Base-by-base conservation (phyloP, 371 early-diverging fungal species). In the Amoeboaphelidium protococcarum region DNA sequence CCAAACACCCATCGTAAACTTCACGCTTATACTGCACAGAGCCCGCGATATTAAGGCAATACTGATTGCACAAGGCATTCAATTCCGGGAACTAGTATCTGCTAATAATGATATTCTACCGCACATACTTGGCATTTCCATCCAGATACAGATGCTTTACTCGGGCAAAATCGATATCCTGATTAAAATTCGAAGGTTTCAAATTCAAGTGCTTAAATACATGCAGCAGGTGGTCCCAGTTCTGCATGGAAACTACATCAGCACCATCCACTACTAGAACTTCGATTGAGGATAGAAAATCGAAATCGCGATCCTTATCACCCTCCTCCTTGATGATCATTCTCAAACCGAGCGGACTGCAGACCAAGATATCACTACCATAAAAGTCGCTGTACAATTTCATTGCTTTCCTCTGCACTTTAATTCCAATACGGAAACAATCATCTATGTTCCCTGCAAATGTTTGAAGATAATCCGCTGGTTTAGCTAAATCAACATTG, bases 401-500 rank as follows among this genome's bases (percentile, higher is more conserved):
- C 56, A 88, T 66, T 2, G 82, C 65, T 58, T 79, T 86, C 43
- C 76, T 69, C 0, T 78, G 69, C 48, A 91, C 74, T 60, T 81
- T 79, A 57, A 96, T 67, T 4, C 90, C 90, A 43, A 92, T 60
- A n/a, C 85, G 71, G 63, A 96, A 96, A 49, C 75, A 77, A 60
- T 96, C 96, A 53, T 91, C 94, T 50, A 82, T 78, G 60, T 92
- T 91, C 49, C 92, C 94, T 6, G 62, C 71, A 60, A 96, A 96
- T 6, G 76, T 82, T 26, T 64, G 64, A 48, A 72, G 59, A 54
- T 66, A 82, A 56, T 92, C 94, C 0, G 67, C 78, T 19, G 42
- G 42, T 21, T 42, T 42, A 16, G n/a, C 4, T 16, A 21, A 23
- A 19, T 50, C 44, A 20, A 47, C 57, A 12, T 55, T 61, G 3